Conservation (phyloP, 768 basidiomycete species). For the Cyclocybe aegerita region DNA sequence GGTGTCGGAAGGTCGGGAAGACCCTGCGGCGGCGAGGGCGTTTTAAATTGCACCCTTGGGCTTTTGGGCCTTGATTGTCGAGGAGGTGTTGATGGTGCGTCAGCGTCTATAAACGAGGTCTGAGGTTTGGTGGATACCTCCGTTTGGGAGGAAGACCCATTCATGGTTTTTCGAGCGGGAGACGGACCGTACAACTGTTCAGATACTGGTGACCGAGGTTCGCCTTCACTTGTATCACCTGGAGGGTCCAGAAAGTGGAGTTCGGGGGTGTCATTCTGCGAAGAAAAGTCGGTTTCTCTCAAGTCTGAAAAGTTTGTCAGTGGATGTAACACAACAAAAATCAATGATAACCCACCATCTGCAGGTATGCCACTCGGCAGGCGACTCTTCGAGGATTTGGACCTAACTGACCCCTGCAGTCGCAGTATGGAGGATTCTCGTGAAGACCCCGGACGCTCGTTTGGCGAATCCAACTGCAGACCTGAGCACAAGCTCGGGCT, state of each 20-base stretch:
- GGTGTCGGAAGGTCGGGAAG: slow-evolving; percentile 69
- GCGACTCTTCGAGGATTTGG: no score
- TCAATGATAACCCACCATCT: slow-evolving; percentile 1
- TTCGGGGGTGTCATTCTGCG: background rate
- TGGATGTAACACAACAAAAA: background rate
- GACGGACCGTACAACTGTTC: background rate
- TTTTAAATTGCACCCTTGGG: slow-evolving; percentile 51
- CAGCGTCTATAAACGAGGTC: background rate
- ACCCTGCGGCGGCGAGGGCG: slow-evolving; percentile 60
- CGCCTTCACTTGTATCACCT: background rate
- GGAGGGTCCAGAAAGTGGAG: background rate
- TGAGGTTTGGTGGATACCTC: background rate
- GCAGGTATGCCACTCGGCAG: background rate
- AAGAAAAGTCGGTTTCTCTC: slow-evolving; percentile 9
- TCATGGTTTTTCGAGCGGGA: background rate
- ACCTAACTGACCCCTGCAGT: no score
- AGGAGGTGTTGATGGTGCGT: slow-evolving; percentile 15
- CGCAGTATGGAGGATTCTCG: no score
- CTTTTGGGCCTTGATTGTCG: slow-evolving; percentile 31
- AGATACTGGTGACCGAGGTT: no score
- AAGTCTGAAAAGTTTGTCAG: background rate
- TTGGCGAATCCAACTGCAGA: no score
- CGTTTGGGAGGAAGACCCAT: no score
- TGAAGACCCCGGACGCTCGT: no score
- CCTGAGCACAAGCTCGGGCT: no score